Percentiles rank a stretch among this genome's conserved stretches.
phyloP scores from a whole-genome alignment of 495 filamentous ascomycete species.

The Elasticomyces elasticus region DNA sequence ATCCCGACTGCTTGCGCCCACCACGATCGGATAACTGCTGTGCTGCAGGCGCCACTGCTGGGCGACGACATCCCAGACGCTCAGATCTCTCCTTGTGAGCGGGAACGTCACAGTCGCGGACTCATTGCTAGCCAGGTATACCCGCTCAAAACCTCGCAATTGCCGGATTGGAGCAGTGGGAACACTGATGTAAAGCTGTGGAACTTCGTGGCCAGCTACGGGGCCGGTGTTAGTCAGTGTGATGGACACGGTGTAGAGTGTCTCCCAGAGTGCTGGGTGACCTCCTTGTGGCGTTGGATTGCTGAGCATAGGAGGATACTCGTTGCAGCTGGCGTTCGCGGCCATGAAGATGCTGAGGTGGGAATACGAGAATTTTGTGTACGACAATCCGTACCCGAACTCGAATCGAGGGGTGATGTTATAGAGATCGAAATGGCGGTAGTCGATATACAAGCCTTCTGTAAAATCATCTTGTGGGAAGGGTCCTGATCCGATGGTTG shows the following conservation, averaged over 20 bases:
- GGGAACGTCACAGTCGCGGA: constrained; percentile 39
- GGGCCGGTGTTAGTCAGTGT: constrained; percentile 44
- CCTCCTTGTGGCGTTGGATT: too few species aligned
- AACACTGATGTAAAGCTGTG: constrained; percentile 45
- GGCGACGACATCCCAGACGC: constrained; percentile 42
- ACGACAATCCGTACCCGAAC: constrained; percentile 72
- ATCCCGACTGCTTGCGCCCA: too few species aligned
- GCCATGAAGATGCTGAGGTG: constrained; percentile 55
- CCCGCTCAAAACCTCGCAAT: constrained; percentile 50
- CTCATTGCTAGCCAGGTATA: constrained; percentile 38
- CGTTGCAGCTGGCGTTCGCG: too few species aligned
- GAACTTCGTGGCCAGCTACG: constrained; percentile 45
- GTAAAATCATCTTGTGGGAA: constrained; percentile 77
- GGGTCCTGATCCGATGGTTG: constrained; percentile 57
- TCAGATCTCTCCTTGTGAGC: constrained; percentile 45
- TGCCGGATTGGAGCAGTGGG: constrained; percentile 36
- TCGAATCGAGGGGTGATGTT: constrained; percentile 58
- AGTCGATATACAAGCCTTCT: constrained; percentile 81
- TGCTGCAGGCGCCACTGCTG: too few species aligned
- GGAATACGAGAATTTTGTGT: constrained; percentile 83
- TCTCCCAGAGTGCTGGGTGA: constrained; percentile 35
- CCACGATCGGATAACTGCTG: too few species aligned
- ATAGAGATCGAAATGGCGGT: constrained; percentile 77
- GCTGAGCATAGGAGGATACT: too few species aligned
- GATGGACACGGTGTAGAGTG: constrained; percentile 37